Evolutionary conservation across 805 yeast species (phyloP).

Genomic region (Lipomyces sp.): DNA sequence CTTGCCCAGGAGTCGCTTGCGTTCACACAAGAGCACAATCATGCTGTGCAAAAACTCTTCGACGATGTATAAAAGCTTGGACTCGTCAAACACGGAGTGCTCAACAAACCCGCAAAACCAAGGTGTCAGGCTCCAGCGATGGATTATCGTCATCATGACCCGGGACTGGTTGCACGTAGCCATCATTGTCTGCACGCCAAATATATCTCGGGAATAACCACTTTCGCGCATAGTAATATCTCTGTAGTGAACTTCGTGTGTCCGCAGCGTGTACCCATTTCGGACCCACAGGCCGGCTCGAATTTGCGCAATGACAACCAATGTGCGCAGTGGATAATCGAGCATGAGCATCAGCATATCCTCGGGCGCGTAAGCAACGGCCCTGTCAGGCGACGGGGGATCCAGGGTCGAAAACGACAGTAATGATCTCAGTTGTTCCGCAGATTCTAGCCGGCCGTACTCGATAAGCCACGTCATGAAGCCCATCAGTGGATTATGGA

Average conservation of each 20-base stretch:
- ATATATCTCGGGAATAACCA: constrained; percentile 77
- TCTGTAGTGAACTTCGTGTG: constrained; percentile 75
- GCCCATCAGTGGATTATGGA: constrained; percentile 78
- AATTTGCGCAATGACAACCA: constrained; percentile 78
- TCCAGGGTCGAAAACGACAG: constrained; percentile 20
- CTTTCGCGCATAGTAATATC: constrained; percentile 76
- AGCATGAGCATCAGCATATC: constrained; percentile 42
- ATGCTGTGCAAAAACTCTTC: constrained; percentile 75
- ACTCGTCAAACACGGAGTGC: constrained; percentile 40
- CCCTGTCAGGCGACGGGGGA: constrained; percentile 15
- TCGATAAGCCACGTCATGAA: constrained; percentile 70
- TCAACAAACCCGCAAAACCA: constrained; percentile 53
- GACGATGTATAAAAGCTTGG: constrained; percentile 55
- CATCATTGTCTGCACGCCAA: constrained; percentile 59
- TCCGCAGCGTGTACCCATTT: constrained; percentile 77
- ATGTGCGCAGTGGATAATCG: constrained; percentile 73
- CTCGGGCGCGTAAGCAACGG: constrained; percentile 18
- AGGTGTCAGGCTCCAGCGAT: constrained; percentile 63
- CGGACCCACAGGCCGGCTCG: constrained; percentile 92
- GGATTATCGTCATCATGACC: constrained; percentile 55
- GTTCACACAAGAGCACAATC: constrained; percentile 66
- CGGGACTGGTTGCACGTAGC: constrained; percentile 55
- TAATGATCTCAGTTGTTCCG: constrained; percentile 14
- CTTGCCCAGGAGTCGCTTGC: constrained; percentile 52
- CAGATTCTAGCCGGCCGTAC: constrained; percentile 37